These are phyloP conservation scores for Letharia lupina DNA, from an alignment of 495 filamentous ascomycete genomes.

Conservation along the genomic window DNA sequence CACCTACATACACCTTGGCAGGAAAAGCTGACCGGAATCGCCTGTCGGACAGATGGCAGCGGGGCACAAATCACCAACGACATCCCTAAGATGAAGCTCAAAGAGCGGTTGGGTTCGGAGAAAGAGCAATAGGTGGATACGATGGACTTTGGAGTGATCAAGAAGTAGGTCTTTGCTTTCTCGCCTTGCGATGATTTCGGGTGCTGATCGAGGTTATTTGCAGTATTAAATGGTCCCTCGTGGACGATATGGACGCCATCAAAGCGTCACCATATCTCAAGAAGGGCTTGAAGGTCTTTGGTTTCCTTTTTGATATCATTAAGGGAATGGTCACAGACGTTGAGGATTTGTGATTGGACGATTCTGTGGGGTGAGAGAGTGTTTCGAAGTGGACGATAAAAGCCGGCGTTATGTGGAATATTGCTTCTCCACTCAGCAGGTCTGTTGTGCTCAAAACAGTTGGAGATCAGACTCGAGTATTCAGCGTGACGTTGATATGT, in stretches of 20 bases:
- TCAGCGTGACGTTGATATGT: neutral
- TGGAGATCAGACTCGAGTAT: neutral
- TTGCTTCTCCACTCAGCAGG: neutral
- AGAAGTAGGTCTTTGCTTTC: conserved; percentile 1
- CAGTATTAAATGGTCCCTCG: conserved; percentile 14
- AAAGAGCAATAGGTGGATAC: conserved; percentile 8
- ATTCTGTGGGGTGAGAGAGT: neutral
- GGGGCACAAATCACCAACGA: conserved; percentile 19
- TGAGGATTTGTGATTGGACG: neutral
- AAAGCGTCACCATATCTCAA: conserved; percentile 9
- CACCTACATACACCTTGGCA: no score
- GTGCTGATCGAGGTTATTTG: neutral
- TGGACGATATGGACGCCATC: conserved; percentile 6
- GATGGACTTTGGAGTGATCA: conserved; percentile 7
- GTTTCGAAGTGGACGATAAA: no score
- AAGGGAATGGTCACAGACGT: neutral
- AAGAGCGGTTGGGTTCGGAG: conserved; percentile 10
- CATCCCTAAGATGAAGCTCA: conserved; percentile 14
- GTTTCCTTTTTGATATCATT: conserved; percentile 7
- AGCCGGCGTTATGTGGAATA: neutral
- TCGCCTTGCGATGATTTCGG: neutral
- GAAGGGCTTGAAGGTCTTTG: conserved; percentile 9
- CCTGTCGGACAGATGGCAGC: conserved; percentile 20
- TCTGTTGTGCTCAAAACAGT: neutral
- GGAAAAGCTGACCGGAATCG: neutral